Base-by-base conservation (phyloP, 1,284 basidiomycete genomes). In the Porodaedalea pini region DNA sequence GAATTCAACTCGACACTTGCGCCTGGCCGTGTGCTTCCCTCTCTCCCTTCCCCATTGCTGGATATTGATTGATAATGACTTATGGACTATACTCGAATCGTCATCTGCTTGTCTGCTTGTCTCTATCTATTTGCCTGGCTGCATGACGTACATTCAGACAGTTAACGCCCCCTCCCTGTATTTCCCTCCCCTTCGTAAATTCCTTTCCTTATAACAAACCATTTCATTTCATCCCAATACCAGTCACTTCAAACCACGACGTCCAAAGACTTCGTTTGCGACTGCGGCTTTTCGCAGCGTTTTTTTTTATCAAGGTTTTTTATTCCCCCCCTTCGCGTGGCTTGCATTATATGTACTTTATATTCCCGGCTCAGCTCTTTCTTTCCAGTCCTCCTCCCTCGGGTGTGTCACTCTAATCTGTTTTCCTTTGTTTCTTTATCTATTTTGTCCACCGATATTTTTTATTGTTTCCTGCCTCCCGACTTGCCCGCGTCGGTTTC, bases 301-400 rank as follows among this genome's bases (percentile, higher is more conserved):
- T 41, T 41, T 8, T 17, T 21, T 15, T 8, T 37, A 23, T 32
- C 4, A 23, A 40, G 39, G 5, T 34, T 29, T 40, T 55, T 48
- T 48, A 45, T 55, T 37, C 29, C 29, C 6, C 29, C 21, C 23
- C 17, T 53, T 37, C 21, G 3, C 36, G 15, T 15, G 10, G 11
- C 11, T 29, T 19, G 13, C 17, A 27, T 44, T 41, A 34, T 39
- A 39, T 37, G 44, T 48, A 58, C 51, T 58, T 45, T 52, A 52
- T 34, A 27, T 34, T 49, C 27, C 23, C 36, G 43, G 10, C 21
- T 21, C 13, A 10, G 11, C 19, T 45, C 13, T 15, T 19, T 15
- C 8, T 51, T 32, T 13, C 37, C 31, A 19, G 31, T 51, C 19
- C 31, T 51, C 31, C 31, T 23, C 36, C 37, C 29, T 50, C 48